These are phyloP conservation scores for Cyclotella sp. DNA, from an alignment of 108 stramenopile genomes.

Conservation along the genomic window DNA sequence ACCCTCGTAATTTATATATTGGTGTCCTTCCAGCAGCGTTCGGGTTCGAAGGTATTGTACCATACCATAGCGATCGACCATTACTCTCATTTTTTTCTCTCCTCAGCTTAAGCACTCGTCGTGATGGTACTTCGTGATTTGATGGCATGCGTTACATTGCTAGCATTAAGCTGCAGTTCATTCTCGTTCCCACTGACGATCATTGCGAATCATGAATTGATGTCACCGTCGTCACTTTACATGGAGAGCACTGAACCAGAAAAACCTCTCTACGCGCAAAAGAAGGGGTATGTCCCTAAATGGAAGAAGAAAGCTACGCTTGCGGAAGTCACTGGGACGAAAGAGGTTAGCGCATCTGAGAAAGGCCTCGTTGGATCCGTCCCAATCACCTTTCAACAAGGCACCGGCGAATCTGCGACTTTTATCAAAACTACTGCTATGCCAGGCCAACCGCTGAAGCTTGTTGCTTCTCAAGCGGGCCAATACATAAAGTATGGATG, in stretches of 20 bases:
- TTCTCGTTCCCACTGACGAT: conserved; percentile 8
- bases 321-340: conserved; percentile 55
- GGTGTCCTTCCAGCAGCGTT: too few relatives aligned
- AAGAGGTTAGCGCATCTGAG: conserved; percentile 48
- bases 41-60: neutral
- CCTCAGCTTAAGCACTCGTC: neutral
- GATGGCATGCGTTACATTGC: conserved; percentile 1
- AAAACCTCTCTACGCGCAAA: conserved; percentile 29
- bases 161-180: conserved; percentile 17
- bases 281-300: conserved; percentile 73
- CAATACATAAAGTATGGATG: conserved; percentile 93
- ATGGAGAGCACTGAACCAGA: conserved; percentile 37
- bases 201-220: neutral
- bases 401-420: conserved; percentile 60
- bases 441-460: conserved; percentile 76
- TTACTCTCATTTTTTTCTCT: neutral
- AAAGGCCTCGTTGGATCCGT: conserved; percentile 78
- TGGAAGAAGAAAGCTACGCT: conserved; percentile 88
- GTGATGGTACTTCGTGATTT: conserved; percentile 10
- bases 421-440: conserved; percentile 63
- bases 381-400: conserved; percentile 82
- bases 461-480: conserved; percentile 87
- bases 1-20: too few relatives aligned
- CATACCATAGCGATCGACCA: neutral
- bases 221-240: conserved; percentile 10